phyloP scores from a whole-genome alignment of 768 basidiomycete genomes.

The Tylopilus balloui region DNA sequence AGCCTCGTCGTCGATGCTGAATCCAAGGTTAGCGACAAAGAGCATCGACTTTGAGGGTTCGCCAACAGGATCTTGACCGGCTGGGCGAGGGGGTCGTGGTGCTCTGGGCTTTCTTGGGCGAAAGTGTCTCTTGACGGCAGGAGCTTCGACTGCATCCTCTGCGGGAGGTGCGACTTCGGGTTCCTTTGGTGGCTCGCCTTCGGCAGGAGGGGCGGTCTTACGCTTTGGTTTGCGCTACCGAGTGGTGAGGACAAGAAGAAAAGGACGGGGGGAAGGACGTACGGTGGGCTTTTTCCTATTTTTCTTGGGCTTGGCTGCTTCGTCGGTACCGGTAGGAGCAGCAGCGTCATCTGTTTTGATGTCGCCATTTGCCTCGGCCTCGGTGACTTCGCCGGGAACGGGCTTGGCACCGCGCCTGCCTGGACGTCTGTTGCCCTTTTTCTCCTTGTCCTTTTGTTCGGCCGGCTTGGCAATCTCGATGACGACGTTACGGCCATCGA shows the following conservation, averaged over 20 bases:
- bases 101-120: slow-evolving; percentile 55
- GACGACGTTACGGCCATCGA: slow-evolving; percentile 84
- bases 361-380: slow-evolving; percentile 85
- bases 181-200: slow-evolving; percentile 28
- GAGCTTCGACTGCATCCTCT: slow-evolving; percentile 37
- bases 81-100: slow-evolving; percentile 60
- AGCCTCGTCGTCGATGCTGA: slow-evolving; percentile 82
- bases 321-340: slow-evolving; percentile 47
- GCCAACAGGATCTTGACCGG: slow-evolving; percentile 79
- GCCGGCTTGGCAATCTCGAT: slow-evolving; percentile 91
- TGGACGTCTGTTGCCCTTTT: slow-evolving; percentile 71
- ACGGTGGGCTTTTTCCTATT: slow-evolving; percentile 73
- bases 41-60: slow-evolving; percentile 87
- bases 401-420: slow-evolving; percentile 84
- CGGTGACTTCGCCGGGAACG: slow-evolving; percentile 84
- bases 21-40: slow-evolving; percentile 97
- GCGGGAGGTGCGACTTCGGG: slow-evolving; percentile 31
- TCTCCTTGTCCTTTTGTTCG: slow-evolving; percentile 78
- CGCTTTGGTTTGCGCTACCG: slow-evolving; percentile 53
- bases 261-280: slow-evolving; percentile 8
- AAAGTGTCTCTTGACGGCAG: slow-evolving; percentile 37
- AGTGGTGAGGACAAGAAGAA: slow-evolving; percentile 7
- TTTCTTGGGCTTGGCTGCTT: slow-evolving; percentile 66
- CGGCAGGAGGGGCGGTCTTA: slow-evolving; percentile 33
- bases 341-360: slow-evolving; percentile 52